These are phyloP conservation scores for Vigna mungo DNA, from an alignment of 306 rosid genomes.

Conservation along the genomic window DNA sequence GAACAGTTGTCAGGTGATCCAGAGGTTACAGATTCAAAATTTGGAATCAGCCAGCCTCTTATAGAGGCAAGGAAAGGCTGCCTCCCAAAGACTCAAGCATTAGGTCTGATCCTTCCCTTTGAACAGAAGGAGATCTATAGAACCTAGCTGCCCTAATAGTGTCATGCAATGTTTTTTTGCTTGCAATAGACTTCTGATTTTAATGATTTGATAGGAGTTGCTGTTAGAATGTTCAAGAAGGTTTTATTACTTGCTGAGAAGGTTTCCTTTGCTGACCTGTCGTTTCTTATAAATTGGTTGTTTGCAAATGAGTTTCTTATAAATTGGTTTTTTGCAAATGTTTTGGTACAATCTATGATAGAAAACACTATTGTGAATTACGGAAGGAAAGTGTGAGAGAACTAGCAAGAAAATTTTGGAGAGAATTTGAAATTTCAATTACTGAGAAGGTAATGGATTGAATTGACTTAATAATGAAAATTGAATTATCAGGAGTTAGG, in stretches of 20 bases:
- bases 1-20: background rate
- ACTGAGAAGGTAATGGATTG: background rate
- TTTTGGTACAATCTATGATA: background rate
- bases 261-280: background rate
- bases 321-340: background rate
- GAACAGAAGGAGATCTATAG: background rate
- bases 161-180: background rate
- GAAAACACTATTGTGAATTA: background rate
- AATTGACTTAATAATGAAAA: background rate
- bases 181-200: background rate
- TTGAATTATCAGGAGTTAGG: background rate
- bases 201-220: background rate
- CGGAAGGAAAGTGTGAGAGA: background rate
- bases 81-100: background rate
- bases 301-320: background rate
- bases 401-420: background rate
- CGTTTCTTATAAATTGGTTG: background rate
- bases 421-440: background rate
- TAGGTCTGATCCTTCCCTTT: background rate
- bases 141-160: background rate
- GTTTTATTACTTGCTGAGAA: background rate
- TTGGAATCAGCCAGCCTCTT: background rate
- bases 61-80: no score
- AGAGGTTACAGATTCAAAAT: background rate
- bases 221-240: background rate